phyloP scores from a whole-genome alignment of 148 eudicot species.

The Fagopyrum homotropicum region DNA sequence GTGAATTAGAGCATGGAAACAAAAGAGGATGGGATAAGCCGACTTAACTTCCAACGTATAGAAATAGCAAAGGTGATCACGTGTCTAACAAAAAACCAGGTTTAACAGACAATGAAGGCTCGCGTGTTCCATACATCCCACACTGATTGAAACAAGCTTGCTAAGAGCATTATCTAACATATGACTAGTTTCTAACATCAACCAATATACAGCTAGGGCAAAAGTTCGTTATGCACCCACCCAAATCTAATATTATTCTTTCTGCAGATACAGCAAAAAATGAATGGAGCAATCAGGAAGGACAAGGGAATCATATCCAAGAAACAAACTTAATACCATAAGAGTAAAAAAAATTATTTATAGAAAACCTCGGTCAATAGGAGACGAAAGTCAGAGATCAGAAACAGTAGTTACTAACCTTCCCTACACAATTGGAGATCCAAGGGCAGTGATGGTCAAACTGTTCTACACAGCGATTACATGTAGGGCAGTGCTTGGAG shows the following conservation, averaged over 20 bases:
- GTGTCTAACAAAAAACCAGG: no score
- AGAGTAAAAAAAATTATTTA: background rate
- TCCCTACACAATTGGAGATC: constrained; percentile 97
- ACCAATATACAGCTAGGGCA: background rate
- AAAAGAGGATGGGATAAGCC: background rate
- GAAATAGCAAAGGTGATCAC: no score
- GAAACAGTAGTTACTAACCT: constrained; percentile 38
- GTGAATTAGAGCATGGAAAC: constrained; percentile 9
- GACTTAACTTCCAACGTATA: background rate
- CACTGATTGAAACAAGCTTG: background rate
- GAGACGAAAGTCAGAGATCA: background rate
- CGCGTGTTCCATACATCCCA: no score
- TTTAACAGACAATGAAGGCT: no score
- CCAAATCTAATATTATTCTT: background rate
- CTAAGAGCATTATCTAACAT: background rate
- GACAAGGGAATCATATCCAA: background rate
- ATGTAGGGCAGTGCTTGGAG: constrained; percentile 92
- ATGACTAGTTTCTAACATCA: background rate
- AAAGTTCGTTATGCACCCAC: background rate
- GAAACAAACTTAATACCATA: background rate
- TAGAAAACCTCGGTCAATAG: background rate
- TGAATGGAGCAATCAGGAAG: background rate
- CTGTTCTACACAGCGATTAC: constrained; percentile 74
- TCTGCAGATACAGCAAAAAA: background rate
- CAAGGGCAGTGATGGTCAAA: constrained; percentile 94